phyloP scores from a whole-genome alignment of 495 filamentous ascomycete genomes.

The Aspergillus egyptiacus region DNA sequence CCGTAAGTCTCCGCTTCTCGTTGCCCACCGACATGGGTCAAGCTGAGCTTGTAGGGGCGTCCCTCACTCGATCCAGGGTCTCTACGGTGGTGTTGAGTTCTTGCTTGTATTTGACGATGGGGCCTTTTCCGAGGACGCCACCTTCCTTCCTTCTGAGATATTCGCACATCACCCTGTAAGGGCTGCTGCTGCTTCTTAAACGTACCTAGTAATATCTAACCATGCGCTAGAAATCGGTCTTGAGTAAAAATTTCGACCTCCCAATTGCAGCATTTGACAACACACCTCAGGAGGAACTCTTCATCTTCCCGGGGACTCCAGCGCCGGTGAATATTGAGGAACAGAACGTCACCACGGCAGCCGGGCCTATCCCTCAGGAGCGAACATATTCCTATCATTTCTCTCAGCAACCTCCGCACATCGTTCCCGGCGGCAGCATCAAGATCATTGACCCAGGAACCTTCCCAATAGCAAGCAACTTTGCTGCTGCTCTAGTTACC shows the following conservation, averaged over 20 bases:
- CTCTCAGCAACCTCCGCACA: slow-evolving; percentile 53
- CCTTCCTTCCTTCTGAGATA: slow-evolving; percentile 61
- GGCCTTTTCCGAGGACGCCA: slow-evolving; percentile 62
- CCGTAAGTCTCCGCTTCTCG: slow-evolving; percentile 25
- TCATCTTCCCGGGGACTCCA: slow-evolving; percentile 64
- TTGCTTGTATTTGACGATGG: slow-evolving; percentile 66
- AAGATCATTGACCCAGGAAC: slow-evolving; percentile 60
- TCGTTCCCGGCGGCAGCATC: slow-evolving; percentile 56
- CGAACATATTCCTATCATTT: slow-evolving; percentile 62
- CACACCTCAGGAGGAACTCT: slow-evolving; percentile 54
- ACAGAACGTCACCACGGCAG: slow-evolving; percentile 56
- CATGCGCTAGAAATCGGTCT: slow-evolving; percentile 42
- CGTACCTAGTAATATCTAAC: not conserved
- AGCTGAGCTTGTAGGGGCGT: slow-evolving; percentile 38
- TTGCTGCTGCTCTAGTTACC: slow-evolving; percentile 58
- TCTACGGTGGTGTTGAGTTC: slow-evolving; percentile 61
- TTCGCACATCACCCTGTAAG: slow-evolving; percentile 50
- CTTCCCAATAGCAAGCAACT: slow-evolving; percentile 56
- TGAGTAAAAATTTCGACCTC: slow-evolving; percentile 57
- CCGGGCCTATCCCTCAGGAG: slow-evolving; percentile 47
- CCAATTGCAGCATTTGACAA: slow-evolving; percentile 50
- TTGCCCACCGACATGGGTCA: too few relatives aligned
- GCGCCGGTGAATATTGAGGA: slow-evolving; percentile 53
- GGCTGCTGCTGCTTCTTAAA: not conserved
- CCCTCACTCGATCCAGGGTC: slow-evolving; percentile 62